Conservation (phyloP, 1,284 basidiomycete species). For the Sporisorium scitamineum region DNA sequence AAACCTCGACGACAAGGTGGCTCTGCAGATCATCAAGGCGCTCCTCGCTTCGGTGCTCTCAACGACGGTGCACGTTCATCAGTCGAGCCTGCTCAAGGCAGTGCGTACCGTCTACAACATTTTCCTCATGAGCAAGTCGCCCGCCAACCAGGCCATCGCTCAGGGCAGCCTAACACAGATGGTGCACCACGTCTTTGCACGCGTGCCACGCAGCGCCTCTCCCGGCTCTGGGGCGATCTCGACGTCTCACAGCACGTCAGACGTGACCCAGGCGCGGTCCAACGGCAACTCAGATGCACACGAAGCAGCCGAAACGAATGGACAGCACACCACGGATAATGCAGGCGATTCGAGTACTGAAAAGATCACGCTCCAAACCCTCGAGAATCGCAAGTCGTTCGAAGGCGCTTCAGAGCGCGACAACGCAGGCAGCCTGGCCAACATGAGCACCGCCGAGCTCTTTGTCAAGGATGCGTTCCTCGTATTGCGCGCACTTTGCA, state of each 20-base stretch:
- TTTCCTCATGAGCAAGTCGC: conserved; percentile 64
- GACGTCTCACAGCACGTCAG: conserved; percentile 28
- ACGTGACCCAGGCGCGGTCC: conserved; percentile 21
- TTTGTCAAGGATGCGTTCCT: conserved; percentile 69
- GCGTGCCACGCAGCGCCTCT: conserved; percentile 51
- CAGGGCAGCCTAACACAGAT: conserved; percentile 68
- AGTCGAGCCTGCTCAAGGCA: conserved; percentile 70
- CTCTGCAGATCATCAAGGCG: conserved; percentile 69
- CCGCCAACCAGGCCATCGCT: conserved; percentile 66
- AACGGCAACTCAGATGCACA: conserved; percentile 15
- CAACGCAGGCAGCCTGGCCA: conserved; percentile 49
- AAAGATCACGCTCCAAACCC: conserved; percentile 60
- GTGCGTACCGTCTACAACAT: conserved; percentile 69
- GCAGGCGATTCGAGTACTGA: conserved; percentile 27
- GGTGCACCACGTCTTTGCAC: conserved; percentile 66
- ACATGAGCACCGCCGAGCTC: conserved; percentile 64
- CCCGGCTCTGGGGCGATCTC: conserved; percentile 17
- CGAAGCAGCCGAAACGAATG: conserved; percentile 13
- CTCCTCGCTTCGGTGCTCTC: conserved; percentile 66
- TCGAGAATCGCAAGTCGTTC: conserved; percentile 65
- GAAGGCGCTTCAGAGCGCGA: conserved; percentile 64
- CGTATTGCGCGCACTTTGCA: conserved; percentile 67
- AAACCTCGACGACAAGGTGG: conserved; percentile 62
- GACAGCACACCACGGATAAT: conserved; percentile 14
- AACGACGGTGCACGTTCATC: conserved; percentile 64